Conservation (phyloP, 495 filamentous ascomycete genomes). For the Lentithecium fluviatile region DNA sequence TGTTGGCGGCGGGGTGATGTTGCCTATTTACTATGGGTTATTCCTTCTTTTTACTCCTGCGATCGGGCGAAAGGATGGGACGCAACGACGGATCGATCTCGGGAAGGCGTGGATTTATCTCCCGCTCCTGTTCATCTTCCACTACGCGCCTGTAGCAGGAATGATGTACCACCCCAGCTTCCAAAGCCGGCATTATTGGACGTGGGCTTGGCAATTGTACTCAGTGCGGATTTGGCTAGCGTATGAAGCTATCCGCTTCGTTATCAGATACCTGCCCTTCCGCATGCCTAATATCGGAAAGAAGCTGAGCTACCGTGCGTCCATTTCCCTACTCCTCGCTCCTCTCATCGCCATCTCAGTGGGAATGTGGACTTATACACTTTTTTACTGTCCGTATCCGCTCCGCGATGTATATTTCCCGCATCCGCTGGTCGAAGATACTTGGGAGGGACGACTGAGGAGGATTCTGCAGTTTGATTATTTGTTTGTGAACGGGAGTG, state of each 20-base stretch:
- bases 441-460: too few relatives aligned
- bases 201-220: conserved; percentile 14
- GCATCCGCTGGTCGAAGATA: not conserved
- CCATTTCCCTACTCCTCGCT: not conserved
- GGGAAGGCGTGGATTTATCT: not conserved
- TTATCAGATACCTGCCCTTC: not conserved
- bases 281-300: not conserved
- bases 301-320: not conserved
- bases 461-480: not conserved
- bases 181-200: conserved; percentile 13
- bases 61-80: not conserved
- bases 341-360: conserved; percentile 1
- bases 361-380: not conserved
- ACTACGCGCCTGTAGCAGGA: not conserved
- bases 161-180: not conserved
- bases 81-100: not conserved
- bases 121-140: not conserved
- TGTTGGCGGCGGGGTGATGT: not conserved
- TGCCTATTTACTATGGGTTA: conserved; percentile 1
- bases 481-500: conserved; percentile 1
- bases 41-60: not conserved
- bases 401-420: not conserved
- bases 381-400: not conserved
- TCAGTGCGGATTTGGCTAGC: not conserved
- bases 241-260: not conserved